These are phyloP conservation scores for Blastocystis sp. DNA, from an alignment of 352 stramenopile genomes.

Conservation along the genomic window DNA sequence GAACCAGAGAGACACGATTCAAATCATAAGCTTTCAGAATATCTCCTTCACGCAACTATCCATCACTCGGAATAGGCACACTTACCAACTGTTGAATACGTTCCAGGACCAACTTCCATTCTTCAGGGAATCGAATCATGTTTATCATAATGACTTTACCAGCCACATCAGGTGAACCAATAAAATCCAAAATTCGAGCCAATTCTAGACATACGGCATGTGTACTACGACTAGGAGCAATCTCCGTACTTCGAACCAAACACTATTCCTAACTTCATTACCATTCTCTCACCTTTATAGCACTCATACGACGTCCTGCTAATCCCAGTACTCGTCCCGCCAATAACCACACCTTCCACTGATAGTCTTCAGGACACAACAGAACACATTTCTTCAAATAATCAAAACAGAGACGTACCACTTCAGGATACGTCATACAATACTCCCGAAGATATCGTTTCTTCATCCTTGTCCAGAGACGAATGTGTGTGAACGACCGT, in stretches of 20 bases:
- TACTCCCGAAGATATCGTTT: conserved; percentile 1
- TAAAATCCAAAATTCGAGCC: conserved; percentile 32
- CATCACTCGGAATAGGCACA: neutral
- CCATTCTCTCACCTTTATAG: neutral
- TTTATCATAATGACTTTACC: conserved; percentile 1
- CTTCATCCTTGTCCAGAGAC: neutral
- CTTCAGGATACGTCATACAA: neutral
- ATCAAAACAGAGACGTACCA: conserved; percentile 1
- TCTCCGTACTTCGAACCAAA: conserved; percentile 34
- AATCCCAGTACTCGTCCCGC: neutral
- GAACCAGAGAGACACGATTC: neutral
- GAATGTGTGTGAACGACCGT: conserved; percentile 43
- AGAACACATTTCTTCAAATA: neutral
- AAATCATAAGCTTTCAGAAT: neutral
- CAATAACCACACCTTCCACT: conserved; percentile 46
- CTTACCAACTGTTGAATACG: neutral
- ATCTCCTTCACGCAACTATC: neutral
- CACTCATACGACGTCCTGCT: neutral
- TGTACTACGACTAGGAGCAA: neutral
- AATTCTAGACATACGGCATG: conserved; percentile 38
- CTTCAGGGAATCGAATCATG: conserved; percentile 6
- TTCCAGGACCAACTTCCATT: conserved; percentile 41
- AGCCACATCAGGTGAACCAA: neutral
- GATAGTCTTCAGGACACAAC: neutral
- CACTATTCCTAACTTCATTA: neutral